Evolutionary conservation across 2,329 filamentous ascomycete genomes (phyloP), one percentile per base, ranked within the genome.

Genomic region (Botrytis porri): DNA sequence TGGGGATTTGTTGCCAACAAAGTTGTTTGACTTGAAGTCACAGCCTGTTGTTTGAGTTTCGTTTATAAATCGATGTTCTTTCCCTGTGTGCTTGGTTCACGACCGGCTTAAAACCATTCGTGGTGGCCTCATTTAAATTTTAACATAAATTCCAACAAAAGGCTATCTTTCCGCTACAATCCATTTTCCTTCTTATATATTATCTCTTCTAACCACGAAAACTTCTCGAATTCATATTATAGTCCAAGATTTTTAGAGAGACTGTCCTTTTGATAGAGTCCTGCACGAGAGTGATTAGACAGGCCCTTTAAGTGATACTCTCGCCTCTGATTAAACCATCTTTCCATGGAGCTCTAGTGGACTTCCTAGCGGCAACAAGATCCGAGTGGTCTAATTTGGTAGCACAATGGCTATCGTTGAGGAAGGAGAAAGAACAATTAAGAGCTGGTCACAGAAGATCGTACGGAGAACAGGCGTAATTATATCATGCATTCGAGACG

Each of bases 391-490:
- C 12, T 29, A 54, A 29, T 54, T 5, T 1, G 51, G 48, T 25
- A 7, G n/a, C 6, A 18, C 20, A 1, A 29, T 18, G 6, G 29
- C 4, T 18, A 16, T 29, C 18, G 3, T 54, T 18, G 51, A 18
- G 51, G 14, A n/a, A 18, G n/a, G 3, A 54, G 51, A 8, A 29
- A 29, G 6, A n/a, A 3, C 2, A 0, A 29, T 0, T 29, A 0
- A 18, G 14, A 4, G 12, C 14, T 29, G 25, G 2, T 12, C 29
- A 4, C n/a, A 29, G n/a, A 3, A 43, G 16, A 29, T 54, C 14
- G 3, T 8, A 16, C 4, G 14, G 9, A 16, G 0, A 8, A 16
- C 8, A 29, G 6, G 29, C 1, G 1, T 54, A n/a, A n/a, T n/a
- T n/a, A 7, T 8, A 54, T 54, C 1, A 3, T 18, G 4, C 51